Evolutionary conservation across 1,139 yeast genomes (phyloP), one percentile per base, ranked within the genome.

Genomic region (Barnettozyma hawaiiensis): DNA sequence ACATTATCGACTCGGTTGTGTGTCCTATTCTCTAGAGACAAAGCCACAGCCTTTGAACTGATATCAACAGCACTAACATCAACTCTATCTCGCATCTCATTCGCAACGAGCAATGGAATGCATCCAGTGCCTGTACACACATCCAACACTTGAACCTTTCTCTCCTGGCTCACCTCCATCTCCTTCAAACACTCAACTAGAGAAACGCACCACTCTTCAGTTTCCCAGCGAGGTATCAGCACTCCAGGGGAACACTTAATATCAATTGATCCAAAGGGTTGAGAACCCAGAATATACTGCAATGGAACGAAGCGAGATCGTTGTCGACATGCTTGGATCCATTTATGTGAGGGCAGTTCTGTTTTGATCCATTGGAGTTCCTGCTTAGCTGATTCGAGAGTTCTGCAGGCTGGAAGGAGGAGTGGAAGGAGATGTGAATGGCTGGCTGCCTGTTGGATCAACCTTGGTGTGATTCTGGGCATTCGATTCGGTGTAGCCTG

Each of bases 71-170:
- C 95, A 10, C 5, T 28, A 3, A 37, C 34, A 11, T 50, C 47
- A 1, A 80, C 60, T 0, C 41, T 33, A 0, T 57, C 46, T 12
- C 57, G 46, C 19, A 81, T 52, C 24, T 64, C 55, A n/a, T 64
- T 48, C 15, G 67, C 61, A 18, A 81, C 47, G 10, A 73, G 54
- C 36, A 90, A 63, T 0, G 92, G 81, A 29, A 92, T 76, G 58
- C 98, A 92, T 0, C 97, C 98, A 0, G 94, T 70, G 0, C 98
- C 98, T 0, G 96, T 79, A 54, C 97, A 90, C 20, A 86, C 71
- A 63, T 92, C 98, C 7, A 84, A 53, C 1, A 48, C 35, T 21
- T 32, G 38, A 35, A 47, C 3, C 18, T 31, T 38, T 22, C 34
- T 20, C n/a, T 31, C 28, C 21, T 32, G 24, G n/a, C n/a, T n/a